Conservation (phyloP, 345 rosid genomes). For the Firmiana major region DNA sequence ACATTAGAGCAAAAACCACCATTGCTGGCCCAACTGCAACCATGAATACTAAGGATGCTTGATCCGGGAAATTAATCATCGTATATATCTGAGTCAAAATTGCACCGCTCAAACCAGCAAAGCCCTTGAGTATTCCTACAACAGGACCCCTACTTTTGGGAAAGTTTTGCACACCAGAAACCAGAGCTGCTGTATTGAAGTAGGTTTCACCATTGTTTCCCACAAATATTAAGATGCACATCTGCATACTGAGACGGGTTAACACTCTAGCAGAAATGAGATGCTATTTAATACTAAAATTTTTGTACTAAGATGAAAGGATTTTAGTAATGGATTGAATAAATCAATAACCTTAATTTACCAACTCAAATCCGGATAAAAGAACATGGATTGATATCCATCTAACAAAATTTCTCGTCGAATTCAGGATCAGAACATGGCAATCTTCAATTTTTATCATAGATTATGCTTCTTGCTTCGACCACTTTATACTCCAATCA, state of each 20-base stretch:
- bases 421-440: too few species aligned
- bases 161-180: slow-evolving; percentile 30
- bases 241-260: slow-evolving; percentile 40
- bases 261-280: slow-evolving; percentile 14
- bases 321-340: neutral
- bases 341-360: neutral
- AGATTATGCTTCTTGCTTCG: too few species aligned
- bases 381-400: neutral
- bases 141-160: slow-evolving; percentile 95
- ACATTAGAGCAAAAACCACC: slow-evolving; percentile 68
- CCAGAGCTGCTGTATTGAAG: slow-evolving; percentile 81
- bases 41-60: slow-evolving; percentile 83
- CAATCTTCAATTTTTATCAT: too few species aligned
- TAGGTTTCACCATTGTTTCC: slow-evolving; percentile 94
- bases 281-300: neutral
- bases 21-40: slow-evolving; percentile 87
- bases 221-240: slow-evolving; percentile 83
- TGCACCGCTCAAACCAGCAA: slow-evolving; percentile 91
- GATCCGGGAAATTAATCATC: slow-evolving; percentile 62
- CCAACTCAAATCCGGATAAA: neutral
- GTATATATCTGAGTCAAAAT: slow-evolving; percentile 80
- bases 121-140: slow-evolving; percentile 92
- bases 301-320: neutral
- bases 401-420: too few species aligned
- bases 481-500: neutral